Evolutionary conservation across 164 flowering plant genomes (phyloP).

Genomic region (Vitis labrusca): DNA sequence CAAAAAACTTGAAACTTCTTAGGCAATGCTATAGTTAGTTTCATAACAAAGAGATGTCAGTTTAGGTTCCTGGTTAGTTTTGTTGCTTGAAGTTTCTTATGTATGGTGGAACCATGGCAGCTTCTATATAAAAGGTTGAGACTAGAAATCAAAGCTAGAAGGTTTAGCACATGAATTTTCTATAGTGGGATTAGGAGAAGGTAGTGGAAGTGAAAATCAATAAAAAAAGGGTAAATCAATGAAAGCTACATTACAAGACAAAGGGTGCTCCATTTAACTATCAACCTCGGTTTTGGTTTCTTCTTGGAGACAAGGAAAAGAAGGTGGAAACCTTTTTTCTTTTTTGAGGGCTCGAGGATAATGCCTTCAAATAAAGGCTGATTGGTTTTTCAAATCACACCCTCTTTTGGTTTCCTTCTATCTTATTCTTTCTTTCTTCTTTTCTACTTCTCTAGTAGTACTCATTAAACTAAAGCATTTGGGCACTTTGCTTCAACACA

Average conservation of each 20-base stretch:
- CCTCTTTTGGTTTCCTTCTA: neutral
- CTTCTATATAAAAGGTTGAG: too few relatives aligned
- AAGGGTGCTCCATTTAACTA: neutral
- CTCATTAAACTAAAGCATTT: neutral
- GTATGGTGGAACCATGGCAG: neutral
- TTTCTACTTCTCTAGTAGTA: neutral
- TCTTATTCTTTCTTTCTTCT: neutral
- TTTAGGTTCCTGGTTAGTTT: too few relatives aligned
- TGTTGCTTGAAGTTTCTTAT: too few relatives aligned
- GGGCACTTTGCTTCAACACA: neutral
- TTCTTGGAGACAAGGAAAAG: slow-evolving; percentile 12
- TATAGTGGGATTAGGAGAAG: neutral
- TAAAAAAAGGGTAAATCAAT: neutral
- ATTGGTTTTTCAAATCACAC: slow-evolving; percentile 8
- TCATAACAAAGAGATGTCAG: too few relatives aligned
- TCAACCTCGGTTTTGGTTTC: slow-evolving; percentile 9
- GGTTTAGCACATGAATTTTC: neutral
- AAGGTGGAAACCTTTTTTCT: neutral
- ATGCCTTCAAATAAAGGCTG: slow-evolving; percentile 16
- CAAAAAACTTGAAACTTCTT: too few relatives aligned
- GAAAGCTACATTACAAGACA: slow-evolving; percentile 14
- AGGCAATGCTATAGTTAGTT: too few relatives aligned
- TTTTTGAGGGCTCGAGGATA: slow-evolving; percentile 40
- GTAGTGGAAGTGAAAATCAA: neutral
- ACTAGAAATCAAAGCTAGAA: too few relatives aligned